Base-by-base conservation (phyloP, 78 protist species). In the Dictyostelium intermedium region DNA sequence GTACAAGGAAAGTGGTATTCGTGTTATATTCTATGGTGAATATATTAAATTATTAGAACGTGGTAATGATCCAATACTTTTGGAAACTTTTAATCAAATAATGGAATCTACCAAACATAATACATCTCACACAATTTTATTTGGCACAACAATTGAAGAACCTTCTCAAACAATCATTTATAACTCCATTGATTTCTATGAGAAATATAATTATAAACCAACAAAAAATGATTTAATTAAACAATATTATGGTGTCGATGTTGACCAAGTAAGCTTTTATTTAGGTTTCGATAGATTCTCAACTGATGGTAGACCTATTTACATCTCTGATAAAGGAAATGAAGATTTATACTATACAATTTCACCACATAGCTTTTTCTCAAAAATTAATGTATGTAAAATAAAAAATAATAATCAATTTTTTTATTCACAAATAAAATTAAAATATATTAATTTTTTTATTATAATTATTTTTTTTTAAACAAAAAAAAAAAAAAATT, bases 251-350 rank as follows among this genome's bases (percentile, higher is more conserved):
- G 92, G 92, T 34, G 1, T 56, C 2, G 73, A 20, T 20, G 74
- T 86, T 35, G 74, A 34, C 25, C 30, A 73, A 27, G 84, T 86
- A 18, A 53, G 56, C 37, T n/a, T 86, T n/a, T 86, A 86, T 76
- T 35, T 86, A 23, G 92, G 92, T 39, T 86, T 86, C 39, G 83
- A 86, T 76, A 76, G 92, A 76, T 77, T 77, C 78, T 30, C 41
- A 18, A 86, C 92, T 35, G 92, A 86, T 56, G 92, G 92, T 20
- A 73, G 92, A 53, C 92, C 92, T 50, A 79, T 80, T 5, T 47
- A 73, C 37, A 76, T 86, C 23, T 39, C 81, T 23, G 92, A 86
- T 2, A 76, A 86, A 37, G 92, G 92, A 10, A 25, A 47, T 47
- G 92, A 86, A 13, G 53, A 86, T 39, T 60, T 86, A 35, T 86